These are phyloP conservation scores for Chrysophaeum taylorii DNA, from an alignment of 352 stramenopile species.

Conservation along the genomic window DNA sequence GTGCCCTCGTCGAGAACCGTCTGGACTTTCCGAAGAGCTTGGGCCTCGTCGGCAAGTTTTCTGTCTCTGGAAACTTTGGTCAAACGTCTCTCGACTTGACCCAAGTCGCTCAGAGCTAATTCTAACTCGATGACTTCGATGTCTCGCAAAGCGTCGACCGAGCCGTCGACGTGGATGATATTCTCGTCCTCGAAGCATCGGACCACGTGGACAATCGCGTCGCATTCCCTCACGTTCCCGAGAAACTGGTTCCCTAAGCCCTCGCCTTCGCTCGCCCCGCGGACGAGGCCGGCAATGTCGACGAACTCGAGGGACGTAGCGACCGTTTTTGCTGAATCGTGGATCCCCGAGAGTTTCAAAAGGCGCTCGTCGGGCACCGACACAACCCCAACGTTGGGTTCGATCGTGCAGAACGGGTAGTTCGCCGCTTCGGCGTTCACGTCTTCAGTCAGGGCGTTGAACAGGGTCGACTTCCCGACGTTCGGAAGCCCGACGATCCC, in stretches of 20 bases:
- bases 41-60: slow-evolving; percentile 35
- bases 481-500: slow-evolving; percentile 99
- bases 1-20: too few relatives aligned
- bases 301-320: slow-evolving; percentile 72
- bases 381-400: slow-evolving; percentile 69
- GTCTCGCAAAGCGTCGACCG: slow-evolving; percentile 87
- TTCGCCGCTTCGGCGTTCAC: slow-evolving; percentile 66
- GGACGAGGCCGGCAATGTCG: slow-evolving; percentile 80
- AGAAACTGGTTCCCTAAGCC: slow-evolving; percentile 98
- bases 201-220: slow-evolving; percentile 80
- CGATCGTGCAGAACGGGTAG: slow-evolving; percentile 79
- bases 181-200: slow-evolving; percentile 95
- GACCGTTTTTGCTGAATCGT: slow-evolving; percentile 57
- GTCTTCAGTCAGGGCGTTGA: slow-evolving; percentile 88
- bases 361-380: slow-evolving; percentile 55
- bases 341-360: slow-evolving; percentile 47
- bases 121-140: slow-evolving; percentile 95
- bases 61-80: slow-evolving; percentile 63
- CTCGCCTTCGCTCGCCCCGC: slow-evolving; percentile 58
- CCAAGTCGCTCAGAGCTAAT: slow-evolving; percentile 79
- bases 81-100: slow-evolving; percentile 59
- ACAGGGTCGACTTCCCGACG: slow-evolving; percentile 98
- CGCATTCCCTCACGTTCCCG: slow-evolving; percentile 66
- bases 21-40: background rate
- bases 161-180: slow-evolving; percentile 91